phyloP scores from a whole-genome alignment of 106 monocot species.

The Hemerocallis citrina region DNA sequence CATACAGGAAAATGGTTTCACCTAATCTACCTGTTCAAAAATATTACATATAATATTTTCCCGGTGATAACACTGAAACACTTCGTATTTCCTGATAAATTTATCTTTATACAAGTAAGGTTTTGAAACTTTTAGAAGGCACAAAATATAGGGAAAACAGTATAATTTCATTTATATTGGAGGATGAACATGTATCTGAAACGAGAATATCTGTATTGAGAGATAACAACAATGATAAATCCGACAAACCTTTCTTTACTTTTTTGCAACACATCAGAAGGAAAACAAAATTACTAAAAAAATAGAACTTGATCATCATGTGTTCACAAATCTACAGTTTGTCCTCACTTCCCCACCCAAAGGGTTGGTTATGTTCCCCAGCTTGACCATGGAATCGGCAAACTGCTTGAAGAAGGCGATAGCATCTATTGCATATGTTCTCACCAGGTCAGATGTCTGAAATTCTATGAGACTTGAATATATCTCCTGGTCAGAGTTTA shows the following conservation, averaged over 20 bases:
- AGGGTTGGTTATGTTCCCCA: constrained; percentile 94
- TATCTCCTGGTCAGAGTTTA: constrained; percentile 90
- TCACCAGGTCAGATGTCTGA: constrained; percentile 42
- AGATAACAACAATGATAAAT: too few relatives aligned
- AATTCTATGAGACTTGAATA: constrained; percentile 46
- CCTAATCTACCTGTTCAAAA: too few relatives aligned
- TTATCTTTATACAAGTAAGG: too few relatives aligned
- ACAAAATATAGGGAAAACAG: too few relatives aligned
- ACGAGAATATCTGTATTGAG: too few relatives aligned
- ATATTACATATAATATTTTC: too few relatives aligned
- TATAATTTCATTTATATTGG: too few relatives aligned
- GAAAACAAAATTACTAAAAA: not conserved
- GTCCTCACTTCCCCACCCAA: constrained; percentile 82
- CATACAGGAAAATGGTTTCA: too few relatives aligned
- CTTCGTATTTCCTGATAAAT: too few relatives aligned
- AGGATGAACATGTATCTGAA: too few relatives aligned
- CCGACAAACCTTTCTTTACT: not conserved
- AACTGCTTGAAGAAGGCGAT: constrained; percentile 69
- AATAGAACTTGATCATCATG: constrained; percentile 3
- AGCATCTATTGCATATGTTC: constrained; percentile 40
- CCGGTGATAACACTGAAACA: too few relatives aligned
- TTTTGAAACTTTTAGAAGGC: too few relatives aligned
- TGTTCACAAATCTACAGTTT: constrained; percentile 74
- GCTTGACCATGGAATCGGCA: constrained; percentile 84
- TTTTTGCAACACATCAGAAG: not conserved